Percentiles rank a stretch among this genome's conserved stretches.
Evolutionary conservation across 495 filamentous ascomycete species (phyloP).

Genomic region (Annulohypoxylon stygium): DNA sequence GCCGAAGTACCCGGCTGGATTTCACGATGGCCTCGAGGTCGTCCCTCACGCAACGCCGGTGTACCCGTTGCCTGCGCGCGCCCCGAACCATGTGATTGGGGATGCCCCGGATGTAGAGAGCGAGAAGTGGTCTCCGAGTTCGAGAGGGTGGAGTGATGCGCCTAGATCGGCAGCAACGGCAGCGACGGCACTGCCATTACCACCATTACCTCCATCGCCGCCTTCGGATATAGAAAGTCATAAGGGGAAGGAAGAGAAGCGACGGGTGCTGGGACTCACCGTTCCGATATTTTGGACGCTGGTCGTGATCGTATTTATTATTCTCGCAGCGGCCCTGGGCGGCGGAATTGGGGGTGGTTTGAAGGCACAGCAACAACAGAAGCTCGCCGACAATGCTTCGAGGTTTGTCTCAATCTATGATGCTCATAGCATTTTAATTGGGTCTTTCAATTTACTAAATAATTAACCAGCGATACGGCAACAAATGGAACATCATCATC

Average conservation of each 20-base stretch:
- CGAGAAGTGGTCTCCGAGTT: slow-evolving; percentile 19
- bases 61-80: slow-evolving; percentile 33
- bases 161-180: slow-evolving; percentile 7
- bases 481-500: slow-evolving; percentile 18
- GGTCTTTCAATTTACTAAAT: slow-evolving; percentile 19
- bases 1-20: slow-evolving; percentile 38
- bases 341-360: slow-evolving; percentile 53
- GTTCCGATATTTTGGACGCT: slow-evolving; percentile 51
- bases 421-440: not conserved
- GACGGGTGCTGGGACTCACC: slow-evolving; percentile 51
- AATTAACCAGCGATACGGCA: slow-evolving; percentile 13
- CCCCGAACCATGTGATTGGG: slow-evolving; percentile 3
- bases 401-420: slow-evolving; percentile 23
- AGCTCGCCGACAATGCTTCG: slow-evolving; percentile 11
- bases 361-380: slow-evolving; percentile 27
- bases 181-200: not conserved
- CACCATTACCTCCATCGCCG: not conserved
- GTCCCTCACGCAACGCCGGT: slow-evolving; percentile 43
- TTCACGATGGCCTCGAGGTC: slow-evolving; percentile 43
- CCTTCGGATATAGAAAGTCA: slow-evolving; percentile 14
- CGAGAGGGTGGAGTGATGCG: slow-evolving; percentile 14
- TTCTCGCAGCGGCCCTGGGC: slow-evolving; percentile 52
- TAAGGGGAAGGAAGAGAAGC: slow-evolving; percentile 3
- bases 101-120: not conserved
- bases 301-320: slow-evolving; percentile 44